Evolutionary conservation across 2,329 filamentous ascomycete genomes (phyloP).

Genomic region (Tolypocladium inflatum): DNA sequence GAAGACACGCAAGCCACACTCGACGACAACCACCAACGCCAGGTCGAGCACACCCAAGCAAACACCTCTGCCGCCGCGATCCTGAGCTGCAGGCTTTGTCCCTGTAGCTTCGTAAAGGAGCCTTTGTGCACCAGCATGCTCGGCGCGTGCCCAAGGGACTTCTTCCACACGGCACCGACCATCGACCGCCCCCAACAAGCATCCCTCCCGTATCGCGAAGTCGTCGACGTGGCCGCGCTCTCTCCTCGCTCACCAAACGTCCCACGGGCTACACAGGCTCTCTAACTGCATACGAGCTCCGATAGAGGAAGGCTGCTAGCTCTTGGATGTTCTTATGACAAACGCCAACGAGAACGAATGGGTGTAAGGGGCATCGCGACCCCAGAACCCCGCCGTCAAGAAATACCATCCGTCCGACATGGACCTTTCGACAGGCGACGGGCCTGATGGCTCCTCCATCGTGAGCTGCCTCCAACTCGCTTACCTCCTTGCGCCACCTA

Average conservation of each 20-base stretch:
- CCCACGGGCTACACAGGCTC: not conserved
- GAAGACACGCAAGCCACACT: conserved; percentile 1
- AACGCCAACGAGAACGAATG: conserved; percentile 1
- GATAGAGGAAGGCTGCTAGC: not conserved
- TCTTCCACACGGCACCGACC: not conserved
- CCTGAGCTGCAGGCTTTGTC: not conserved
- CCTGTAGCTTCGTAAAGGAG: not conserved
- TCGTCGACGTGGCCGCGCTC: not conserved
- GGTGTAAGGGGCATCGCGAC: conserved; percentile 3
- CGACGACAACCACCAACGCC: not conserved
- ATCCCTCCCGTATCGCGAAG: not conserved
- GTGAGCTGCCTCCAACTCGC: conserved; percentile 32
- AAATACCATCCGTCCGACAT: conserved; percentile 16
- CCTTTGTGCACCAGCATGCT: not conserved
- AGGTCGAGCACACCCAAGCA: not conserved
- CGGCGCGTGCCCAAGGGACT: not conserved
- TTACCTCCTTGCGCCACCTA: not conserved
- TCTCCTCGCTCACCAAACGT: not conserved
- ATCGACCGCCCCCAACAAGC: not conserved
- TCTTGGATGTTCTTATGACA: not conserved
- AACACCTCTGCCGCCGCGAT: not conserved
- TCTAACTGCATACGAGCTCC: not conserved
- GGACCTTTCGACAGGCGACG: conserved; percentile 32
- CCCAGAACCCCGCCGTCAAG: conserved; percentile 7
- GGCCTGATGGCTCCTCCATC: conserved; percentile 68